phyloP scores from a whole-genome alignment of 305 asterid species.

The Fraxinus nigra region DNA sequence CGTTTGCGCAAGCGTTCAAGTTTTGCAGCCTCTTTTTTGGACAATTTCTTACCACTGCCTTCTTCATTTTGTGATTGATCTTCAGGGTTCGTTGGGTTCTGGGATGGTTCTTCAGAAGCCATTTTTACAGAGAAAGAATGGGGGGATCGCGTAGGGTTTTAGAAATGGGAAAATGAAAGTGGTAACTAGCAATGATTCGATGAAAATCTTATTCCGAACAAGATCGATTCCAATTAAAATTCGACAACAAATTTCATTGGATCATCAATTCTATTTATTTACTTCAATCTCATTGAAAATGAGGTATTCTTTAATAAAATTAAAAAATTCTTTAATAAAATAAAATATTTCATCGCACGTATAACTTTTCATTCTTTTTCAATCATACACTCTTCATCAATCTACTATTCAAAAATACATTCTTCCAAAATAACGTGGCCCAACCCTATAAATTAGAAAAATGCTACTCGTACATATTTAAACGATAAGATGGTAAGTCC shows the following conservation, averaged over 20 bases:
- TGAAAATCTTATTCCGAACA: not conserved
- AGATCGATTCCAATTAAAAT: not conserved
- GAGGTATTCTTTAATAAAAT: no score
- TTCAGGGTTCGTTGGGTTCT: conserved; percentile 20
- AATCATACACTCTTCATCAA: no score
- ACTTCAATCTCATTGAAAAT: no score
- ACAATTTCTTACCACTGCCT: conserved; percentile 38
- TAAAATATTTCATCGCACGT: no score
- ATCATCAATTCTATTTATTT: no score
- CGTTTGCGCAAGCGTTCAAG: conserved; percentile 63
- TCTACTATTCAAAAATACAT: no score
- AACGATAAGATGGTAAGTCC: no score
- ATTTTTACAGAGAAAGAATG: conserved; percentile 12
- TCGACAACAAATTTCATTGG: not conserved
- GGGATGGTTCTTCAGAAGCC: conserved; percentile 39
- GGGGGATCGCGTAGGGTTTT: not conserved
- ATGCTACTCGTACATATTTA: no score
- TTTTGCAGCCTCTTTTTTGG: conserved; percentile 76
- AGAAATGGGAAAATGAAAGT: not conserved
- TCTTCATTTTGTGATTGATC: conserved; percentile 33
- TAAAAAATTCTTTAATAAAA: no score
- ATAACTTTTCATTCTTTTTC: no score
- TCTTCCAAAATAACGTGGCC: no score
- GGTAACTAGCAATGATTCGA: not conserved
- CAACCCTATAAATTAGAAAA: no score